Conservation (phyloP, 352 stramenopile genomes). For the Peronosclerospora sorghi region DNA sequence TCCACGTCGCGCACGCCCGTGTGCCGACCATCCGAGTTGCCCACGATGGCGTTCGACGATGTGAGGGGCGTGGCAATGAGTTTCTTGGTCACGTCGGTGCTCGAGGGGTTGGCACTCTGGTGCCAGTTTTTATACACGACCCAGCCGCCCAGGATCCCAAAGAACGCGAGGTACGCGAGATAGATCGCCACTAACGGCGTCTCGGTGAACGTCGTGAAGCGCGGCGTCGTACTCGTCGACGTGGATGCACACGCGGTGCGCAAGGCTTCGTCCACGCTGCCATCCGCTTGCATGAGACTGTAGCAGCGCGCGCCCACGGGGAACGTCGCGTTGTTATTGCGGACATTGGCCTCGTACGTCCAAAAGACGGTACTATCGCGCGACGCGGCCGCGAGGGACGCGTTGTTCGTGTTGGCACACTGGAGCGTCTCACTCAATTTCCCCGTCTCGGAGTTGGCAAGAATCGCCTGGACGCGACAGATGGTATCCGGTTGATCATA, state of each 20-base stretch:
- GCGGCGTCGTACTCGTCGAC: constrained; percentile 2
- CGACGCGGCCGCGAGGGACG: constrained; percentile 17
- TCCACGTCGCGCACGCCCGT: neutral
- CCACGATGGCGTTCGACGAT: neutral
- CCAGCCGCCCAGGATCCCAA: constrained; percentile 17
- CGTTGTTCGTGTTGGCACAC: constrained; percentile 21
- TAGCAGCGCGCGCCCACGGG: constrained; percentile 29
- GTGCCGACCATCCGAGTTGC: neutral
- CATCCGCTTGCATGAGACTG: constrained; percentile 22
- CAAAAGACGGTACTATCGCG: constrained; percentile 28
- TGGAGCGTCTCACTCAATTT: constrained; percentile 21
- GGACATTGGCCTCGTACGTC: constrained; percentile 25
- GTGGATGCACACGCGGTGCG: constrained; percentile 11
- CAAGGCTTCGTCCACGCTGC: constrained; percentile 10
- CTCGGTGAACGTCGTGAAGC: constrained; percentile 20
- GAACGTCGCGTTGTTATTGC: constrained; percentile 44
- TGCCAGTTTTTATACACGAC: constrained; percentile 13
- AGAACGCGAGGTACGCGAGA: constrained; percentile 21
- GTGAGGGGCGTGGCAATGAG: neutral
- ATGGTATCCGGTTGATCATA: constrained; percentile 21
- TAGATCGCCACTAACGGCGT: constrained; percentile 19
- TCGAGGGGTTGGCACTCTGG: constrained; percentile 14
- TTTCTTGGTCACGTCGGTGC: constrained; percentile 25
- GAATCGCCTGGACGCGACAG: constrained; percentile 21
- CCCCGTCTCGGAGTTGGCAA: constrained; percentile 11